Percentiles rank a stretch among this genome's conserved stretches.
phyloP scores from a whole-genome alignment of 257 asterid species.

The Salvia hispanica region DNA sequence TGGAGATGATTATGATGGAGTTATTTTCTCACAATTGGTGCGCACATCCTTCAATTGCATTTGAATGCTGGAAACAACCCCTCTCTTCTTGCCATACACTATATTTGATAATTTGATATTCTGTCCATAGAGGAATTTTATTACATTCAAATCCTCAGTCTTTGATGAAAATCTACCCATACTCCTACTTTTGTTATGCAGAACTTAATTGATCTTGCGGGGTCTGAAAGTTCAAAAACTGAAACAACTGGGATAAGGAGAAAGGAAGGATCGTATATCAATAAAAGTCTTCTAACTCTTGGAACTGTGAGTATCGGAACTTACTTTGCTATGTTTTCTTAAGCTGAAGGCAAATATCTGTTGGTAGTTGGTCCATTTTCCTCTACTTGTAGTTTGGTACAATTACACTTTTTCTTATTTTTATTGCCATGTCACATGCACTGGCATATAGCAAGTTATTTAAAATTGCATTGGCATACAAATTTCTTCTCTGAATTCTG shows the following conservation, averaged over 20 bases:
- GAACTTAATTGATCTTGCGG: conserved; percentile 97
- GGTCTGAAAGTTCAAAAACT: conserved; percentile 98
- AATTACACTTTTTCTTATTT: conserved; percentile 15
- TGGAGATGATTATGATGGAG: conserved; percentile 98
- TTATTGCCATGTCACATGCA: conserved; percentile 7
- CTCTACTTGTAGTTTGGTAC: not conserved
- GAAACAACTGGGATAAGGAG: conserved; percentile 95
- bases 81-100: not conserved
- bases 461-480: conserved; percentile 12
- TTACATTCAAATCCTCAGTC: conserved; percentile 25
- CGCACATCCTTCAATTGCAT: conserved; percentile 31
- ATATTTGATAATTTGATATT: not conserved
- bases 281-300: conserved; percentile 96
- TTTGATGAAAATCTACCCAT: conserved; percentile 9
- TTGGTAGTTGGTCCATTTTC: not conserved
- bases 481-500: conserved; percentile 19
- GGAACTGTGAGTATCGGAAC: conserved; percentile 75
- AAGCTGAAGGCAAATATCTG: not conserved
- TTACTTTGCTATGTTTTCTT: not conserved
- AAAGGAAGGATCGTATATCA: conserved; percentile 98
- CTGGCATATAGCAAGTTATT: not conserved
- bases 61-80: conserved; percentile 16
- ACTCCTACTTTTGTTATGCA: conserved; percentile 35
- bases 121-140: not conserved
- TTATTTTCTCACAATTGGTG: conserved; percentile 95